Evolutionary conservation across 139 green algal species (phyloP).

Genomic region (Zygnema circumcarinatum): DNA sequence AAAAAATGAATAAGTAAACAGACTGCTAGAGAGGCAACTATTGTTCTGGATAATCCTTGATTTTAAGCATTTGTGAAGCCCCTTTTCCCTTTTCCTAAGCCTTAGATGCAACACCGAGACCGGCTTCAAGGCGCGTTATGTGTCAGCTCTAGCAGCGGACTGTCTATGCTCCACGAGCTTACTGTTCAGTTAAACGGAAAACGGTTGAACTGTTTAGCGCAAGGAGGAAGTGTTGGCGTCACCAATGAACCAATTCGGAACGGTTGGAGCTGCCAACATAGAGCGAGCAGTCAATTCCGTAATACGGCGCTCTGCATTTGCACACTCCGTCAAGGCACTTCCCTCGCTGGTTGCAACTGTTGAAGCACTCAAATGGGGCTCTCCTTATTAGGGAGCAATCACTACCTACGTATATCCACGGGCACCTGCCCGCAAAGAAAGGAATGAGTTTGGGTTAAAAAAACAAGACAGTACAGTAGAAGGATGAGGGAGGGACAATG

Average conservation of each 20-base stretch:
- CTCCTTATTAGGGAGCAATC: not conserved
- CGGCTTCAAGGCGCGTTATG: too few relatives aligned
- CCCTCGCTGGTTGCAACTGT: conserved; percentile 39
- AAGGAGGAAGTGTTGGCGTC: not conserved
- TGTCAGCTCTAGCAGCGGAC: too few relatives aligned
- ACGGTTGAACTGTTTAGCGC: not conserved
- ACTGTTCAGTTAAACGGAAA: not conserved
- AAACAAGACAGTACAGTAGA: too few relatives aligned
- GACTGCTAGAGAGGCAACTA: not conserved
- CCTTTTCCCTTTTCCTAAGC: too few relatives aligned
- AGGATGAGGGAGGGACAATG: too few relatives aligned
- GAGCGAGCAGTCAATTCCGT: conserved; percentile 54
- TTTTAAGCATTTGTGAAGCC: too few relatives aligned
- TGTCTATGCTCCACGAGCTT: too few relatives aligned
- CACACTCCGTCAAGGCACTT: conserved; percentile 46
- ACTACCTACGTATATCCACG: not conserved
- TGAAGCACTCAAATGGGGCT: conserved; percentile 26
- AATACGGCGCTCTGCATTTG: conserved; percentile 29
- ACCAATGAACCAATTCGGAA: not conserved
- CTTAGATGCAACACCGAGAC: too few relatives aligned
- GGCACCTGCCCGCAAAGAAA: conserved; percentile 7
- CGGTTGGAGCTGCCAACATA: not conserved
- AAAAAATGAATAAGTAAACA: not conserved
- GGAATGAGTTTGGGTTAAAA: too few relatives aligned
- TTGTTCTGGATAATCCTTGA: not conserved